A percentile compares a stretch with the other conserved stretches of the same genome.
Conservation (phyloP, 75 land plant genomes). For the Larix kaempferi region DNA sequence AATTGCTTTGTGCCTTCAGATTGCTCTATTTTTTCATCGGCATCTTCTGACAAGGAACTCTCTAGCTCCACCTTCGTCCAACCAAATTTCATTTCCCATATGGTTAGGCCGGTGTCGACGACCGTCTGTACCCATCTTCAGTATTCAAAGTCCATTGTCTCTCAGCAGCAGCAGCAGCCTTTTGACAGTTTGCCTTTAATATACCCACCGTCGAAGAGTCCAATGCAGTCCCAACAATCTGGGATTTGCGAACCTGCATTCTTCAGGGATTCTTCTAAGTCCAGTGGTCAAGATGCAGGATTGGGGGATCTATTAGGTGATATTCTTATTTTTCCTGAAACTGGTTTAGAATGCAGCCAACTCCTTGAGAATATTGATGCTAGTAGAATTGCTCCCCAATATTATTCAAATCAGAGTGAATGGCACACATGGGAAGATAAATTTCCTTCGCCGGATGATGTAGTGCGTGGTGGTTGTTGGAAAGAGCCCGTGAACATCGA, state of each 20-base stretch:
- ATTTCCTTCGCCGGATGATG: conserved; percentile 24
- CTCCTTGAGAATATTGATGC: conserved; percentile 17
- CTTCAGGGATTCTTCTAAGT: conserved; percentile 8
- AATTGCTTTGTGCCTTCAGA: not conserved
- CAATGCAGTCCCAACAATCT: conserved; percentile 8
- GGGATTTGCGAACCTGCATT: conserved; percentile 17
- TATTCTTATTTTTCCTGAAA: conserved; percentile 29
- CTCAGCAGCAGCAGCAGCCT: conserved; percentile 12
- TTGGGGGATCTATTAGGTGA: conserved; percentile 25
- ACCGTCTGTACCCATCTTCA: conserved; percentile 25
- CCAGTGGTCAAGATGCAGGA: conserved; percentile 20
- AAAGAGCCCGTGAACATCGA: conserved; percentile 26
- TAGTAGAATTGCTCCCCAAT: conserved; percentile 20
- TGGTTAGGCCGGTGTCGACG: not conserved
- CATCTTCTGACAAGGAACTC: not conserved
- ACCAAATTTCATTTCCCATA: not conserved
- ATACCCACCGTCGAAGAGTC: conserved; percentile 23
- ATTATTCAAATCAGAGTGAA: conserved; percentile 21
- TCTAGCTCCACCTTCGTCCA: not conserved
- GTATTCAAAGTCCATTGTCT: conserved; percentile 10
- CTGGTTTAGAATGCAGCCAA: conserved; percentile 3
- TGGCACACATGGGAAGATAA: conserved; percentile 38
- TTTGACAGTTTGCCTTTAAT: conserved; percentile 13
- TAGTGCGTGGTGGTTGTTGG: conserved; percentile 24
- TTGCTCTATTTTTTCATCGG: not conserved